Percentiles rank a stretch among this genome's conserved stretches.
These are phyloP conservation scores for Colletotrichum chlorophyti DNA, from an alignment of 2,329 filamentous ascomycete species.

Conservation along the genomic window DNA sequence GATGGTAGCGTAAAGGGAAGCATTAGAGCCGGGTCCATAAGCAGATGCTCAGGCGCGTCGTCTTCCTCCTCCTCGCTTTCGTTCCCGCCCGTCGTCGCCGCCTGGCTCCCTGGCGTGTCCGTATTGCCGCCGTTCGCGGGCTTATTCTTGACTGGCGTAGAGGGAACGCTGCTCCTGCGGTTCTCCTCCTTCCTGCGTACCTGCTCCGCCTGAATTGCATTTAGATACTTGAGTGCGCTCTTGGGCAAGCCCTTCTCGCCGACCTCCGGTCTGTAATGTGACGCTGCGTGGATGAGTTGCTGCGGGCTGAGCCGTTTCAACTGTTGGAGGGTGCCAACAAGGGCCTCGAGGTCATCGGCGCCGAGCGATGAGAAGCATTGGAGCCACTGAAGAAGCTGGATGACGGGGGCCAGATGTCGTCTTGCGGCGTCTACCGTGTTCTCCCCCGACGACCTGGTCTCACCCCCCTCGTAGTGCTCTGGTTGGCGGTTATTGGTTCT, in stretches of 20 bases:
- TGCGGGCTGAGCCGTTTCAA: constrained; percentile 83
- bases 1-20: constrained; percentile 95
- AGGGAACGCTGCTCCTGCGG: constrained; percentile 53
- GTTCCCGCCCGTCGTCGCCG: constrained; percentile 41
- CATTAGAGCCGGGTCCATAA: constrained; percentile 90
- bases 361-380: constrained; percentile 96
- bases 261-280: constrained; percentile 93
- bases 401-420: constrained; percentile 85
- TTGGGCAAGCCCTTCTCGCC: constrained; percentile 93
- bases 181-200: constrained; percentile 63
- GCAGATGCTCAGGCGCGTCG: constrained; percentile 75
- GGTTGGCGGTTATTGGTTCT: constrained; percentile 90
- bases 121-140: constrained; percentile 51
- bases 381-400: constrained; percentile 95
- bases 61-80: constrained; percentile 64
- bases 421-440: constrained; percentile 84
- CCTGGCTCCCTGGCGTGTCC: constrained; percentile 49
- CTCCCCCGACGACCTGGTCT: constrained; percentile 84
- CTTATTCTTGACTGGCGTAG: constrained; percentile 49
- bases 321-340: constrained; percentile 89
- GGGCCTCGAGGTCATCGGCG: constrained; percentile 82
- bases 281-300: constrained; percentile 89
- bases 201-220: constrained; percentile 79
- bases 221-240: constrained; percentile 84
- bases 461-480: constrained; percentile 94